Base-by-base conservation (phyloP, 225 moss, liverwort and hornwort species). In the Pseudisothecium myosuroides region DNA sequence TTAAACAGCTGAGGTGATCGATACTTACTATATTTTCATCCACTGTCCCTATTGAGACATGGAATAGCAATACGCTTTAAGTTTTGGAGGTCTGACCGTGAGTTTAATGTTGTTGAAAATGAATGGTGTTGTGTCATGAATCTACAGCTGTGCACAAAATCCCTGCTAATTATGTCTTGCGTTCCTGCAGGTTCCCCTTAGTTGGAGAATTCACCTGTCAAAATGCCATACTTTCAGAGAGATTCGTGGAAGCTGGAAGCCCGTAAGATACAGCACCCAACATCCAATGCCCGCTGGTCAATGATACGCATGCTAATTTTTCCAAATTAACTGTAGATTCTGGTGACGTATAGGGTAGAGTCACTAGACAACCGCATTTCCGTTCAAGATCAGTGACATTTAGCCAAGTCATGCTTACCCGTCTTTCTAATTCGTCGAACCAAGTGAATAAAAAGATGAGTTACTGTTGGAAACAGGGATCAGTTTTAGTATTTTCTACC, bases 191-290 rank as follows among this genome's bases (percentile, higher is more conserved):
- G 90, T 87, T 99, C 64, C 99, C 99, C 8, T 91, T 99, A 60
- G 88, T 99, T 50, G 99, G 99, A n/a, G 99, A 99, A 83, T 97
- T 99, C 86, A 96, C 97, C 13, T 95, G 95, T 76, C 99, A 99
- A 80, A 99, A 99, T 90, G 97, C 99, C 54, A 90, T 99, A 64
- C 88, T 99, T 88, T 92, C 99, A 10, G 99, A 99, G 87, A 94
- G 99, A 90, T 99, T 99, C 71, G 94, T 99, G 45, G 99, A 99
- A 92, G 94, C 94, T 77, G 99, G 99, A 82, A 95, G 99, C 91
- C 99, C 97, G 94, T 99, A 96, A 88, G 96, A 93, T 37, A 59
- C 20, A 72, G 29, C 34, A 9, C 43, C 37, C 29, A 81, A 50
- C 49, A 50, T 76, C 75, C 43, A 59, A 61, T 68, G 13, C n/a